These are phyloP conservation scores for Rostrohypoxylon terebratum DNA, from an alignment of 495 filamentous ascomycete species.

Conservation along the genomic window DNA sequence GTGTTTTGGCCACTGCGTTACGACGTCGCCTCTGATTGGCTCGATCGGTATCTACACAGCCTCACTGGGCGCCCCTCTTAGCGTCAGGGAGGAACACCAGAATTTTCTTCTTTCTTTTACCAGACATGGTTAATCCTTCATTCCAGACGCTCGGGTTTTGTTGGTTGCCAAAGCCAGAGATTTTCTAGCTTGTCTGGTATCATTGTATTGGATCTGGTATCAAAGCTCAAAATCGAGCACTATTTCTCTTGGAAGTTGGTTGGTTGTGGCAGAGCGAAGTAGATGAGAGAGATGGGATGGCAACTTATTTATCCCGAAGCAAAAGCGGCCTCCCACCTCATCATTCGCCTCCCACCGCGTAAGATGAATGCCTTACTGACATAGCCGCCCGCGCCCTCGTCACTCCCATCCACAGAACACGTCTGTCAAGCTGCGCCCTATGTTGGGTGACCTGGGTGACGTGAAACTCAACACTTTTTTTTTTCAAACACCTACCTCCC, in stretches of 20 bases:
- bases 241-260: neutral
- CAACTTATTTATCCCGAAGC: neutral
- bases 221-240: neutral
- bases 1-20: conserved; percentile 17
- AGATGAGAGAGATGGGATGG: conserved; percentile 3
- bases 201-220: conserved; percentile 19
- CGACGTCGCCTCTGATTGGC: conserved; percentile 34
- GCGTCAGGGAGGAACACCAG: conserved; percentile 35
- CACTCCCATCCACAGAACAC: conserved; percentile 17
- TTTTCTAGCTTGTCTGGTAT: neutral
- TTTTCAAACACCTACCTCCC: neutral
- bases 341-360: conserved; percentile 27
- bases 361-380: conserved; percentile 11
- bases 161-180: neutral
- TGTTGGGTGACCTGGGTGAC: conserved; percentile 15
- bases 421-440: conserved; percentile 23
- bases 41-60: conserved; percentile 34
- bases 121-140: conserved; percentile 24
- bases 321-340: conserved; percentile 32
- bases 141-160: conserved; percentile 13
- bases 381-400: conserved; percentile 24
- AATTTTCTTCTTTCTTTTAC: conserved; percentile 17
- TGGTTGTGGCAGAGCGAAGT: neutral
- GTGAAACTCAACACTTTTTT: conserved; percentile 15
- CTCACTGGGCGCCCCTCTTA: conserved; percentile 40